Evolutionary conservation across 352 stramenopile genomes (phyloP).

Genomic region (Globisporangium barbulae): DNA sequence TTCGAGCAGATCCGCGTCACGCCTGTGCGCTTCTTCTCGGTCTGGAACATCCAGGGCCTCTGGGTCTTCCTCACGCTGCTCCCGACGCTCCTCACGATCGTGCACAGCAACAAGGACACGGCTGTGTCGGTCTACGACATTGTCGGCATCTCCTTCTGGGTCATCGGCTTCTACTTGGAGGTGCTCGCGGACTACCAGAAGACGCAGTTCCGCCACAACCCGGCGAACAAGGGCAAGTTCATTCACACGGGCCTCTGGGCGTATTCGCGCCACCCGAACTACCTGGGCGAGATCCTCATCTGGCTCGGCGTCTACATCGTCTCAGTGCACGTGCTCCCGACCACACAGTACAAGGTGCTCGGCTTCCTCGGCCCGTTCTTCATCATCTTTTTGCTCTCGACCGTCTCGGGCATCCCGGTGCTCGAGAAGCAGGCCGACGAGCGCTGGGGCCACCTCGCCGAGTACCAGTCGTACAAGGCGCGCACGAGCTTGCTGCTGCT

Average conservation of each 20-base stretch:
- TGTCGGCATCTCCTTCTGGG: constrained; percentile 47
- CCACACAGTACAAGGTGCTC: constrained; percentile 32
- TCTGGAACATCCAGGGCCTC: constrained; percentile 76
- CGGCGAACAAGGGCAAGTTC: constrained; percentile 71
- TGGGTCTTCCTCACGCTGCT: constrained; percentile 76
- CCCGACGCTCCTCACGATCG: constrained; percentile 48
- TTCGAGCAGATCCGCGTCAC: constrained; percentile 69
- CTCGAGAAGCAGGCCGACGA: constrained; percentile 69
- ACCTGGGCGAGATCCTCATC: constrained; percentile 90
- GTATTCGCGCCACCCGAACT: constrained; percentile 91
- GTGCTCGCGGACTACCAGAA: constrained; percentile 82
- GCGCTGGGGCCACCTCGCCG: constrained; percentile 50
- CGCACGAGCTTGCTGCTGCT: constrained; percentile 58
- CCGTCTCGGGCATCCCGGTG: constrained; percentile 66
- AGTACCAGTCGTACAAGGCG: constrained; percentile 75
- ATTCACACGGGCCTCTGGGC: constrained; percentile 78
- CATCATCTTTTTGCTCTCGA: constrained; percentile 55
- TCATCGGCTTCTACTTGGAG: constrained; percentile 68
- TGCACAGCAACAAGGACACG: constrained; percentile 28
- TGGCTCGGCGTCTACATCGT: constrained; percentile 71
- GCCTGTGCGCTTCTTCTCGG: constrained; percentile 59
- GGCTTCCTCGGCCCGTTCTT: constrained; percentile 59
- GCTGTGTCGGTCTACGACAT: constrained; percentile 36
- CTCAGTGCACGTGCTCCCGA: constrained; percentile 40
- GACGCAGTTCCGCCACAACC: constrained; percentile 62